phyloP scores from a whole-genome alignment of 345 rosid genomes.

The Eucalyptus cloeziana region DNA sequence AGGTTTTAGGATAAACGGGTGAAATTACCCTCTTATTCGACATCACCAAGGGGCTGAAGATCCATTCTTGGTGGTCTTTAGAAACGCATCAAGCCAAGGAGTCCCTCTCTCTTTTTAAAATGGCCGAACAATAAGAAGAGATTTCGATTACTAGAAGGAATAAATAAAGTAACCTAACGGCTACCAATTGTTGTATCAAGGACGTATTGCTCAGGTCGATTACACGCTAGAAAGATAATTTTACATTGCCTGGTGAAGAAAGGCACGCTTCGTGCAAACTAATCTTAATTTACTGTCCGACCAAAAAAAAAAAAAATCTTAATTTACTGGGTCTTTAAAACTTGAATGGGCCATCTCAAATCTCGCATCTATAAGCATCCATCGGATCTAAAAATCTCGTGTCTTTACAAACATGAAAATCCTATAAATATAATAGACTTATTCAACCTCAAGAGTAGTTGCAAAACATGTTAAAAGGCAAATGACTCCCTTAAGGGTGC shows the following conservation, averaged over 20 bases:
- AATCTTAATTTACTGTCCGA: background rate
- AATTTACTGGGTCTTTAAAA: background rate
- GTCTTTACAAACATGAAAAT: background rate
- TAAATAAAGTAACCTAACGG: background rate
- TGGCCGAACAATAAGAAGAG: background rate
- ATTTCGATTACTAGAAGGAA: background rate
- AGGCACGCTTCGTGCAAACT: background rate
- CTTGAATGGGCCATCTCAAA: background rate
- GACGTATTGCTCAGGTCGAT: background rate
- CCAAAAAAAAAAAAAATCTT: too few species aligned
- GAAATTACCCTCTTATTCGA: background rate
- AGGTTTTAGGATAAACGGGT: background rate
- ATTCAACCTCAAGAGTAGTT: background rate
- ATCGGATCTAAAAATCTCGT: background rate
- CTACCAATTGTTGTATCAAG: accelerated
- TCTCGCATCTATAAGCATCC: background rate
- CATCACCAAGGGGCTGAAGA: accelerated
- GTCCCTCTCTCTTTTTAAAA: background rate
- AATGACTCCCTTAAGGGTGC: background rate
- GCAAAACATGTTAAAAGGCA: background rate
- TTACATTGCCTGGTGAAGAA: background rate
- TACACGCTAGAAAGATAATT: background rate
- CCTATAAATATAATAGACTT: background rate
- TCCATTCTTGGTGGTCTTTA: accelerated
- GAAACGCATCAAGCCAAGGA: accelerated